Evolutionary conservation across 1,284 basidiomycete genomes (phyloP).

Genomic region (Xerocomus minutiporus): DNA sequence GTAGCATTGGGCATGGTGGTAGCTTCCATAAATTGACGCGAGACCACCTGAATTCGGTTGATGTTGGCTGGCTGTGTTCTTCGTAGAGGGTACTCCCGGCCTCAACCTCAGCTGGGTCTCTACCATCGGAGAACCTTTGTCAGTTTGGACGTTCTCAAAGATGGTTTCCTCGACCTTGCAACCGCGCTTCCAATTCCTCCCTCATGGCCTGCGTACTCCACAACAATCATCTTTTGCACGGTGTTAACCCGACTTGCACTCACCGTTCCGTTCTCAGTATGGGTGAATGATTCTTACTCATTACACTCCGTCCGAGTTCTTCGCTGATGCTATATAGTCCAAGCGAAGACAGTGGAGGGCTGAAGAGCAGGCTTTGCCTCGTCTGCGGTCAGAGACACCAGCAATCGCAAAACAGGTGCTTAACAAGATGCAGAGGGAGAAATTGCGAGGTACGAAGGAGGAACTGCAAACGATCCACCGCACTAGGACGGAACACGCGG

Average conservation of each 20-base stretch:
- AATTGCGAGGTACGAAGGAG: slow-evolving; percentile 51
- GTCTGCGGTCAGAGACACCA: slow-evolving; percentile 53
- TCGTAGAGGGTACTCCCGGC: slow-evolving; percentile 7
- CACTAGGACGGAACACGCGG: slow-evolving; percentile 45
- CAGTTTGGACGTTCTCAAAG: slow-evolving; percentile 39
- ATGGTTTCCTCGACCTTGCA: slow-evolving; percentile 60
- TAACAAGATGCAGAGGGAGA: slow-evolving; percentile 54
- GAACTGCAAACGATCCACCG: slow-evolving; percentile 46
- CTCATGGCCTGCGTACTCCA: slow-evolving; percentile 64
- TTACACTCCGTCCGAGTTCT: slow-evolving; percentile 5
- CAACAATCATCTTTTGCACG: slow-evolving; percentile 74
- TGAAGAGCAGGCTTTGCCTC: slow-evolving; percentile 66
- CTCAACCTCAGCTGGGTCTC: slow-evolving; percentile 2
- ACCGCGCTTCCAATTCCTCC: slow-evolving; percentile 65
- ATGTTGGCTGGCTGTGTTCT: slow-evolving; percentile 23
- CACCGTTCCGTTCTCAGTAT: slow-evolving; percentile 75
- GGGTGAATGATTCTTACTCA: slow-evolving; percentile 54
- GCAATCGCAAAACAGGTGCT: slow-evolving; percentile 49
- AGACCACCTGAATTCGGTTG: not conserved
- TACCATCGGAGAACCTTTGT: slow-evolving; percentile 32
- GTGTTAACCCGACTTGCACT: slow-evolving; percentile 58
- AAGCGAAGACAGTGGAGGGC: slow-evolving; percentile 60
- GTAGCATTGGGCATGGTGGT: not conserved
- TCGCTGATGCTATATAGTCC: slow-evolving; percentile 40
- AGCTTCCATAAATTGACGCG: not conserved